Base-by-base conservation (phyloP, 208 protist species). In the Naegleria lovaniensis region DNA sequence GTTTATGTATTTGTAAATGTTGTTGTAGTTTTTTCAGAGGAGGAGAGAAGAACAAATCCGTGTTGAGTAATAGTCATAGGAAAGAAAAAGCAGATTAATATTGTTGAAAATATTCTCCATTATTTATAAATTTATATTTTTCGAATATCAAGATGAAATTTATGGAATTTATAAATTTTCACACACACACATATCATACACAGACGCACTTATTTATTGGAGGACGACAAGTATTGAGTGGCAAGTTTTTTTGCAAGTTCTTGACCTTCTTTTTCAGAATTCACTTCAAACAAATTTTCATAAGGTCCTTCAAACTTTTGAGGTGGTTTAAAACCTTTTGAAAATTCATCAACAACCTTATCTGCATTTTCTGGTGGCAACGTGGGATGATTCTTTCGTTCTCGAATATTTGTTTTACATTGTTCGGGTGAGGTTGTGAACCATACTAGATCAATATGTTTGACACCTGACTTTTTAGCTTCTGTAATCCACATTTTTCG, bases 401-500 rank as follows among this genome's bases (percentile, higher is more conserved):
- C 0, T 38, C 48, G 41, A 51, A 48, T 25, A 25, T 38, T 86
- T 15, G 6, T 5, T 86, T 51, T 86, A 11, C 83, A 86, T 19
- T 33, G n/a, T 86, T 86, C 83, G 0, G 33, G 15, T 11, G 83
- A 33, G 48, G 83, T 86, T 41, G 15, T 51, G 4, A 86, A 43
- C 36, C 36, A 86, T 33, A 86, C 19, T 1, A 51, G 51, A 13
- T 86, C 83, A 43, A 86, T 51, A 51, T 48, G 22, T 86, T 33
- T 86, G 5, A 48, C 9, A 33, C 40, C 36, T 29, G 33, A 7
- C 51, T 38, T n/a, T 51, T 86, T 48, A 19, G 83, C 40, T 48
- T 86, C 83, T 13, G 22, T 86, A 11, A 86, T 51, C 83, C 83
- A 86, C 36, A 86, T 86, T 33, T 86, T 86, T 86, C 83, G 15